Evolutionary conservation across 2,329 filamentous ascomycete genomes (phyloP).

Genomic region (Macrophomina pseudophaseolina): DNA sequence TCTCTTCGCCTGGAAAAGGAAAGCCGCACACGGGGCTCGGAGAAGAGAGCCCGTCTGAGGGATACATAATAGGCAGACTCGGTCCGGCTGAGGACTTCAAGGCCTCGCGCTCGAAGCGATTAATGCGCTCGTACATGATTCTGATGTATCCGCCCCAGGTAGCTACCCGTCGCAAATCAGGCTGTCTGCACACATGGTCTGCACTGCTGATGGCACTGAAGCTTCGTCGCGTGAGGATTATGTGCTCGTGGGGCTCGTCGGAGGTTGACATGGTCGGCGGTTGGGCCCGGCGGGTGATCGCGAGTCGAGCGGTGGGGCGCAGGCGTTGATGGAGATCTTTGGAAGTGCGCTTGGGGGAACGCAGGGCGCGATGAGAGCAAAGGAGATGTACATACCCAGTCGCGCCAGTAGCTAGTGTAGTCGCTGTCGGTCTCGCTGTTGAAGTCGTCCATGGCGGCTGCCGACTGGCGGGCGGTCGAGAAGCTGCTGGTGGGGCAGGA

Average conservation of each 20-base stretch:
- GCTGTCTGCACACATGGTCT: neutral
- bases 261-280: conserved; percentile 12
- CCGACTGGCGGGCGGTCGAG: neutral
- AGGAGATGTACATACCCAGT: conserved; percentile 77
- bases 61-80: neutral
- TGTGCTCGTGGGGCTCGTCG: neutral
- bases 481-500: neutral
- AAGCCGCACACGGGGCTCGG: neutral
- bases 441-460: conserved; percentile 83
- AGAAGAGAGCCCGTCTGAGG: neutral
- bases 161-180: neutral
- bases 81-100: neutral
- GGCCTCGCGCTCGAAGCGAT: conserved; percentile 12
- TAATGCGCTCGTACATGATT: neutral
- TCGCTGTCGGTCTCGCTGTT: conserved; percentile 98
- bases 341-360: neutral
- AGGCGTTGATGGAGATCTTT: neutral
- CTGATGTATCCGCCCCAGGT: neutral
- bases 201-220: neutral
- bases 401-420: conserved; percentile 98
- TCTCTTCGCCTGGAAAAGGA: neutral
- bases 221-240: neutral
- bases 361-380: neutral
- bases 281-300: conserved; percentile 4
- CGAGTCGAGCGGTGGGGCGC: conserved; percentile 15